phyloP scores from a whole-genome alignment of 2,329 filamentous ascomycete genomes.

The Xylariaceae sp. region DNA sequence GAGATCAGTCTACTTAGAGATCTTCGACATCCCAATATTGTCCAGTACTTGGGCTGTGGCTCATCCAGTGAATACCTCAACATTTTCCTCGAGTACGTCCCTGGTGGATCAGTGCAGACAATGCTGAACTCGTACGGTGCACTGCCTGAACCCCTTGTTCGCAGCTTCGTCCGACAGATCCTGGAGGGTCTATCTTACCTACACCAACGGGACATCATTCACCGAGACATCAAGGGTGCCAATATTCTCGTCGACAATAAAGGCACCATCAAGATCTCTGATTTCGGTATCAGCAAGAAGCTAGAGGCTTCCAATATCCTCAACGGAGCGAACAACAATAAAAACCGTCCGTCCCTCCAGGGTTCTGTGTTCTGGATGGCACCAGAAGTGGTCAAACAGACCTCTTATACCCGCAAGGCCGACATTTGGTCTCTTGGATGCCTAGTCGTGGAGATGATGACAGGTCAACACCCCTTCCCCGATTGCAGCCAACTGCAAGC shows the following conservation, averaged over 20 bases:
- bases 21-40: constrained; percentile 93
- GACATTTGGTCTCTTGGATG: constrained; percentile 98
- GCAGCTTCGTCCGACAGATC: constrained; percentile 96
- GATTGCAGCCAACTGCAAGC: constrained; percentile 96
- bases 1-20: constrained; percentile 93
- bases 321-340: constrained; percentile 62
- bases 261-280: constrained; percentile 97
- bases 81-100: constrained; percentile 99
- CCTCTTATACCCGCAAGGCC: constrained; percentile 94
- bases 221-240: constrained; percentile 97
- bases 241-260: constrained; percentile 99
- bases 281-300: constrained; percentile 98
- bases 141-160: constrained; percentile 85
- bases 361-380: constrained; percentile 99
- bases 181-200: constrained; percentile 88
- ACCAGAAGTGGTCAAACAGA: constrained; percentile 96
- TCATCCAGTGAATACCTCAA: constrained; percentile 89
- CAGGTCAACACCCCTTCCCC: constrained; percentile 90
- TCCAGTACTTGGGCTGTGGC: constrained; percentile 94
- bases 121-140: constrained; percentile 99
- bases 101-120: constrained; percentile 92
- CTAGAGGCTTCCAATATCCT: constrained; percentile 88
- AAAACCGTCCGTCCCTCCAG: constrained; percentile 75
- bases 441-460: constrained; percentile 98
- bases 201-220: constrained; percentile 92